These are phyloP conservation scores for Chenopodium suecicum DNA, from an alignment of 148 eudicot genomes.

Conservation along the genomic window DNA sequence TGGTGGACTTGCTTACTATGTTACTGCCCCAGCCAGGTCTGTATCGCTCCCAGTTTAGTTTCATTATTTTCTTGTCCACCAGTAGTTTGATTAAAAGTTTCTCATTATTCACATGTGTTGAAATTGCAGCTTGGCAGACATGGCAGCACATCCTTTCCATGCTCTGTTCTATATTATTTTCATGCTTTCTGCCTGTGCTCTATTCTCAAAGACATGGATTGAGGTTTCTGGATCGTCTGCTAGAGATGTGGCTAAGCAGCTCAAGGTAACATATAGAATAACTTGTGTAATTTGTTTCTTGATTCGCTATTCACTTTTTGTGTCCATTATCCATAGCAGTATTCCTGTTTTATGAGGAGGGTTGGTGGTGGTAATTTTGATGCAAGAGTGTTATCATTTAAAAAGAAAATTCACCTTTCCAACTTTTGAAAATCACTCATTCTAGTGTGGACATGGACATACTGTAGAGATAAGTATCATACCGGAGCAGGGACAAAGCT, in stretches of 20 bases:
- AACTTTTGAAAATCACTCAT: too few species aligned
- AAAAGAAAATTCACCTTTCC: too few species aligned
- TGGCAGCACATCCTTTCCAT: conserved; percentile 90
- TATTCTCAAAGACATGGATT: conserved; percentile 89
- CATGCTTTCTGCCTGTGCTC: conserved; percentile 87
- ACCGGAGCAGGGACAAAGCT: not conserved
- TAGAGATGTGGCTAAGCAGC: conserved; percentile 86
- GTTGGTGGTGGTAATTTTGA: too few species aligned
- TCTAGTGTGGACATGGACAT: too few species aligned
- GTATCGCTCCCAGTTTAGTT: not conserved
- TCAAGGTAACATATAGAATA: conserved; percentile 47
- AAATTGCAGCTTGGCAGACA: conserved; percentile 72
- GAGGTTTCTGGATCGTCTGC: conserved; percentile 96
- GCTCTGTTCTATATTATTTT: conserved; percentile 73
- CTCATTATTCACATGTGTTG: not conserved
- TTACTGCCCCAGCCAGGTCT: conserved; percentile 87
- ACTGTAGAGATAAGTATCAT: too few species aligned
- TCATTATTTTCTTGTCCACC: not conserved
- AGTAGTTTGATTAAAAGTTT: not conserved
- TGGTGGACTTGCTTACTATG: conserved; percentile 90
- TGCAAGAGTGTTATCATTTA: too few species aligned
- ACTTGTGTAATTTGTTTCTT: not conserved
- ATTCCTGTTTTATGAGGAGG: too few species aligned
- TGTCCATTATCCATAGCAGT: too few species aligned
- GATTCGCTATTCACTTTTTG: not conserved